Evolutionary conservation across 192 early-diverging fungal species (phyloP), one percentile per base, ranked within the genome.

Genomic region (Backusella macrospora): DNA sequence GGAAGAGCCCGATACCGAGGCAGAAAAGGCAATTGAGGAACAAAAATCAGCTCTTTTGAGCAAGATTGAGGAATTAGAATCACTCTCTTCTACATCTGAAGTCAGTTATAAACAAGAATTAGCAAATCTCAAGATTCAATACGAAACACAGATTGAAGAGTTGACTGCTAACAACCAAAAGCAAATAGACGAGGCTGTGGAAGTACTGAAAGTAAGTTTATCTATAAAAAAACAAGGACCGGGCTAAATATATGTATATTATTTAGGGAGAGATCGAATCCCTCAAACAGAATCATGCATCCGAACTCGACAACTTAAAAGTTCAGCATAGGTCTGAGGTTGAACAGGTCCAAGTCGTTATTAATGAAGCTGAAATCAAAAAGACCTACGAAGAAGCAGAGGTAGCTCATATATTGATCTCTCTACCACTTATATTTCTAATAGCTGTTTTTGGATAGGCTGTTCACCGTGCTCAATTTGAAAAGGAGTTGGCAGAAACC

Each of bases 221-320:
- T 42, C 52, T 59, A 45, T 21, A 45, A 72, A 64, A 62, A 49
- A 44, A 44, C 6, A 47, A 26, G 18, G 13, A 42, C 39, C 43
- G 39, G 21, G 29, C 42, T 42, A 23, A 40, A 10, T 23, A 39
- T 45, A 4, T 48, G 6, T 10, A 18, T n/a, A 26, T 67, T 47
- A 45, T 55, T 23, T 74, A 74, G 73, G 73, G 49, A 46, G 46
- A 67, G 39, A 74, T 74, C n/a, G 65, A 26, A 15, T 26, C 45
- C 10, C 47, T 74, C n/a, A 23, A 74, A 21, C 6, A 48, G n/a
- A 55, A 12, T 26, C 45, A 74, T 52, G 47, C 65, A 59, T 40
- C 15, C 39, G 23, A 74, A 44, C 45, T 64, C 16, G 43, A 72
- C 14, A 44, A 72, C 14, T 62, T 72, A n/a, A 46, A 68, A 21